phyloP scores from a whole-genome alignment of 1,284 basidiomycete genomes.

The Anthracocystis setariae region DNA sequence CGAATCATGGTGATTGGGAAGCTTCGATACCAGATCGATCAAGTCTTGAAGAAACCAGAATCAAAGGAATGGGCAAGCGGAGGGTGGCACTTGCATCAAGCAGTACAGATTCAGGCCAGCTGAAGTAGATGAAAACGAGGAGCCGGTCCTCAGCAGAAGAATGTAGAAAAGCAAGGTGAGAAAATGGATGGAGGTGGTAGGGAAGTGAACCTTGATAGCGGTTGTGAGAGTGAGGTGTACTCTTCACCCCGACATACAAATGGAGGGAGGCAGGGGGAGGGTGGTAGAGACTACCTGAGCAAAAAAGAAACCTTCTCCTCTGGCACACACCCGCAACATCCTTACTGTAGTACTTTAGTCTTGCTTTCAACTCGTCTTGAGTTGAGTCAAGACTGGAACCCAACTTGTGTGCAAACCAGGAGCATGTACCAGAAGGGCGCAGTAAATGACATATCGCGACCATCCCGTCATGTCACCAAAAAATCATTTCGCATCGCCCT shows the following conservation, averaged over 20 bases:
- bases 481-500: too few species aligned
- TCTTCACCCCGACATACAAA: not conserved
- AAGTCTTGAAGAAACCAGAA: not conserved
- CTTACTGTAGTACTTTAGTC: too few species aligned
- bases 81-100: conserved; percentile 6
- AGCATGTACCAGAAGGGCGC: too few species aligned
- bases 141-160: conserved; percentile 11
- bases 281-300: not conserved
- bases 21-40: not conserved
- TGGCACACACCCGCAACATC: too few species aligned
- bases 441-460: conserved; percentile 38
- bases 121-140: conserved; percentile 8
- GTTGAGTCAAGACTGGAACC: too few species aligned
- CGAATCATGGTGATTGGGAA: not conserved
- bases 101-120: conserved; percentile 13
- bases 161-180: conserved; percentile 2
- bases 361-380: too few species aligned
- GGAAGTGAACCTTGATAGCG: not conserved
- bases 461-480: not conserved
- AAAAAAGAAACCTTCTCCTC: not conserved
- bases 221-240: not conserved
- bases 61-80: too few species aligned
- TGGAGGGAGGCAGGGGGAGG: too few species aligned
- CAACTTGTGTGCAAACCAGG: too few species aligned
- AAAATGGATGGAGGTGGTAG: conserved; percentile 18